These are phyloP conservation scores for Lasiosphaeris hirsuta DNA, from an alignment of 495 filamentous ascomycete genomes.

Conservation along the genomic window DNA sequence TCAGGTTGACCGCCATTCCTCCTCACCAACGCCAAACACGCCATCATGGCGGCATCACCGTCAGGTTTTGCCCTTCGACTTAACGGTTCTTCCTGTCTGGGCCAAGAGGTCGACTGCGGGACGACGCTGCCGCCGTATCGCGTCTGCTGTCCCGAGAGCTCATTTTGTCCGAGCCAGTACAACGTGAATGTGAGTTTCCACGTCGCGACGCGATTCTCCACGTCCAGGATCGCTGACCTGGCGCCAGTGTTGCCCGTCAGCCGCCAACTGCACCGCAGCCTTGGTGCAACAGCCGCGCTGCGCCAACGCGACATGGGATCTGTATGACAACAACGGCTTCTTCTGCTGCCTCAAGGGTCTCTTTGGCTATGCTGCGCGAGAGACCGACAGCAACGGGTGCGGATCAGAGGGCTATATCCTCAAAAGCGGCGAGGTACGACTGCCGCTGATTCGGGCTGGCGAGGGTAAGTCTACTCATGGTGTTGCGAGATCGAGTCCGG, in stretches of 20 bases:
- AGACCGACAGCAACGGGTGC: conserved; percentile 4
- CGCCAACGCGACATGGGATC: conserved; percentile 6
- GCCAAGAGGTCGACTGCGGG: conserved; percentile 6
- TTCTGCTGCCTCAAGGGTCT: conserved; percentile 4
- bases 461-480: background rate
- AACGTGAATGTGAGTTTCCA: conserved; percentile 9
- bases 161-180: conserved; percentile 4
- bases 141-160: conserved; percentile 3
- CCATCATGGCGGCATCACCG: conserved; percentile 4
- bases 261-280: background rate
- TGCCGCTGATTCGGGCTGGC: conserved; percentile 1
- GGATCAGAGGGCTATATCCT: conserved; percentile 4
- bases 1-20: no score
- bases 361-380: conserved; percentile 2
- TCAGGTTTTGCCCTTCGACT: conserved; percentile 5
- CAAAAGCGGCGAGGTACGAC: conserved; percentile 3
- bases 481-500: background rate
- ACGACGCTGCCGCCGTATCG: background rate
- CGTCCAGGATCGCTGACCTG: no score
- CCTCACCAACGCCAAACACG: background rate
- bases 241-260: conserved; percentile 4
- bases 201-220: no score
- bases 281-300: background rate
- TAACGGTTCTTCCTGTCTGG: conserved; percentile 1
- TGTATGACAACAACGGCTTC: conserved; percentile 3